These are phyloP conservation scores for Metschnikowia drakensbergensis DNA, from an alignment of 805 yeast species.

Conservation along the genomic window DNA sequence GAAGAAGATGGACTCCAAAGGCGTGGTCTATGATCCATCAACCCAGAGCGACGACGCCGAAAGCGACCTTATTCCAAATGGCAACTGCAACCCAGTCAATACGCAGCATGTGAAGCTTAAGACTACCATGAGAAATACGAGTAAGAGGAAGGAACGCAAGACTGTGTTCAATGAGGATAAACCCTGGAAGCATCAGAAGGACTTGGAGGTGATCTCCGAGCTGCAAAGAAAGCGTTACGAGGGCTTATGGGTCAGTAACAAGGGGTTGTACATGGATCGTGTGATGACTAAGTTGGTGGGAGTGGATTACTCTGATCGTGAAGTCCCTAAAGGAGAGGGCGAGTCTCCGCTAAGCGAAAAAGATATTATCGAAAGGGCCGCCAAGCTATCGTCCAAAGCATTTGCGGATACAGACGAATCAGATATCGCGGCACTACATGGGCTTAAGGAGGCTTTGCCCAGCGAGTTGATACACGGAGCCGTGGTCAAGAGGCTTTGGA, in stretches of 20 bases:
- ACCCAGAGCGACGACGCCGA: slow-evolving; percentile 5
- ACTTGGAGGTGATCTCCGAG: slow-evolving; percentile 47
- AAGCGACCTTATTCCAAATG: slow-evolving; percentile 3
- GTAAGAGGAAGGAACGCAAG: slow-evolving; percentile 36
- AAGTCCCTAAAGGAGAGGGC: slow-evolving; percentile 5
- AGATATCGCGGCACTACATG: slow-evolving; percentile 29
- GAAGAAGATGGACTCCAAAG: slow-evolving; percentile 5
- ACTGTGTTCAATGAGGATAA: slow-evolving; percentile 73
- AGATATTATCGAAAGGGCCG: slow-evolving; percentile 19
- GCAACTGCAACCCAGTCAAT: slow-evolving; percentile 1
- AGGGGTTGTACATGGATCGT: slow-evolving; percentile 53
- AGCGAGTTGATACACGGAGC: slow-evolving; percentile 47
- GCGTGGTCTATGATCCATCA: slow-evolving; percentile 12
- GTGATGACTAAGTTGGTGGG: slow-evolving; percentile 34
- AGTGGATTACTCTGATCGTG: slow-evolving; percentile 24
- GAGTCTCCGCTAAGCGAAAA: slow-evolving; percentile 15
- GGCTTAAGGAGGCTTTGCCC: slow-evolving; percentile 24
- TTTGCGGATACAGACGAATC: slow-evolving; percentile 21
- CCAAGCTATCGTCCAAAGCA: slow-evolving; percentile 25
- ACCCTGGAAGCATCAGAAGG: slow-evolving; percentile 89
- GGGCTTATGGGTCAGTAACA: slow-evolving; percentile 90
- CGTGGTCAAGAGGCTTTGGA: slow-evolving; percentile 79
- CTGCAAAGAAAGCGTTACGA: slow-evolving; percentile 85
- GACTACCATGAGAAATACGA: slow-evolving; percentile 49
- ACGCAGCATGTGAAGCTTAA: slow-evolving; percentile 37